phyloP scores from a whole-genome alignment of 176 grass and related monocot species.

The Calamus simplicifolius region DNA sequence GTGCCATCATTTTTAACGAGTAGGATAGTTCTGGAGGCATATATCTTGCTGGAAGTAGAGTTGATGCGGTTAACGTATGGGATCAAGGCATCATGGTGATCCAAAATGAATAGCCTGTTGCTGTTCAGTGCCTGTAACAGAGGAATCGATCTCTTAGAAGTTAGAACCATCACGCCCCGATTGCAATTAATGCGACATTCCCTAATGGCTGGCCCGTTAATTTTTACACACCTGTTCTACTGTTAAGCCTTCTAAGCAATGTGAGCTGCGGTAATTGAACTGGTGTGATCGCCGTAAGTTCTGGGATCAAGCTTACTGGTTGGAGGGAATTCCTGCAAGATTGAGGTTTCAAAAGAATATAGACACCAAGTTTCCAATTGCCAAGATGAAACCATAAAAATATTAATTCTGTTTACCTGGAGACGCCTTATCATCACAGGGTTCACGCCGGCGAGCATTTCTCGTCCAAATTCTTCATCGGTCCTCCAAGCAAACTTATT shows the following conservation, averaged over 20 bases:
- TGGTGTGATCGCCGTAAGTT: slow-evolving; percentile 60
- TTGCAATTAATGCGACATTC: neutral
- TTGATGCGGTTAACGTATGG: slow-evolving; percentile 72
- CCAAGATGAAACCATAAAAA: neutral
- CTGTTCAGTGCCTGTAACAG: slow-evolving; percentile 45
- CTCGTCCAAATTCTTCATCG: slow-evolving; percentile 79
- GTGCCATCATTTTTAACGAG: slow-evolving; percentile 45
- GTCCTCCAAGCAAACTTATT: slow-evolving; percentile 70
- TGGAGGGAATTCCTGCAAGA: slow-evolving; percentile 64
- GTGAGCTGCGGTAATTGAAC: slow-evolving; percentile 60
- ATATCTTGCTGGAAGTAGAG: slow-evolving; percentile 47
- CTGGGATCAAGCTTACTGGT: slow-evolving; percentile 58
- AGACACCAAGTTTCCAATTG: too few relatives aligned
- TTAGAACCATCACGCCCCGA: neutral
- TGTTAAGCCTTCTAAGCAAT: slow-evolving; percentile 58
- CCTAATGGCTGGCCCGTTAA: neutral
- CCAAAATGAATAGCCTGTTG: slow-evolving; percentile 67
- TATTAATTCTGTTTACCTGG: slow-evolving; percentile 30
- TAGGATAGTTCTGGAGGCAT: slow-evolving; percentile 74
- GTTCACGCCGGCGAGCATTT: slow-evolving; percentile 91
- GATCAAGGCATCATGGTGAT: slow-evolving; percentile 84
- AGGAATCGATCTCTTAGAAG: neutral
- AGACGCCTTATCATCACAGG: slow-evolving; percentile 65
- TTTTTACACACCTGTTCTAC: slow-evolving; percentile 40
- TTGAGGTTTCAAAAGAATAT: neutral